Evolutionary conservation across 2,329 filamentous ascomycete species (phyloP), one percentile per base, ranked within the genome.

Genomic region (Pseudodiploospora longispora): DNA sequence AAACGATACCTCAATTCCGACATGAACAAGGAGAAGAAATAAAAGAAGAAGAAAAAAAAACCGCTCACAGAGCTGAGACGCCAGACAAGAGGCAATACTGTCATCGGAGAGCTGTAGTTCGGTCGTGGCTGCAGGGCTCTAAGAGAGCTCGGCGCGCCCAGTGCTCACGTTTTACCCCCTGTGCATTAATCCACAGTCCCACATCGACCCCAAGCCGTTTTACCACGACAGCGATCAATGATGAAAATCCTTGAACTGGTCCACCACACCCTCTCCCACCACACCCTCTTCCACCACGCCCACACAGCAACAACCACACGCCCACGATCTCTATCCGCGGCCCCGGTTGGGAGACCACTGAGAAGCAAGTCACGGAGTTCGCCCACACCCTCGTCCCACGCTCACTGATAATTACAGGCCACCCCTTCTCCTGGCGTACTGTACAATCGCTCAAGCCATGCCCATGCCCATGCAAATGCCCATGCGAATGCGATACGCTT

Each of bases 161-260:
- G 35, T 42, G 50, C 50, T 48, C 49, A 46, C 44, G 42, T 42
- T 50, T 52, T 44, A 46, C 33, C 27, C 44, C 46, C 51, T 49
- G 46, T 49, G 47, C 50, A 50, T 55, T 48, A 49, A 55, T 42
- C 30, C 37, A 39, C 5, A 39, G 37, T 28, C 30, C 28, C 47
- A 53, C 48, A 41, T 46, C 50, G 44, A 50, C 46, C 40, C 44
- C 37, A 36, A 39, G 43, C 48, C 44, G 43, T 50, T 54, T 49
- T 50, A 49, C 51, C 51, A 55, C 38, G 35, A 47, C 35, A 45
- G 41, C 44, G 46, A 50, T 50, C 41, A 43, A 31, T 47, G 45
- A 48, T 48, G 47, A 52, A 57, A 58, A 58, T 57, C 57, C 55
- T 57, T 56, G 52, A 50, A 60, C 55, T 55, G 32, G 36, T 39